Conservation (phyloP, 148 eudicot genomes). For the Agrostemma githago region DNA sequence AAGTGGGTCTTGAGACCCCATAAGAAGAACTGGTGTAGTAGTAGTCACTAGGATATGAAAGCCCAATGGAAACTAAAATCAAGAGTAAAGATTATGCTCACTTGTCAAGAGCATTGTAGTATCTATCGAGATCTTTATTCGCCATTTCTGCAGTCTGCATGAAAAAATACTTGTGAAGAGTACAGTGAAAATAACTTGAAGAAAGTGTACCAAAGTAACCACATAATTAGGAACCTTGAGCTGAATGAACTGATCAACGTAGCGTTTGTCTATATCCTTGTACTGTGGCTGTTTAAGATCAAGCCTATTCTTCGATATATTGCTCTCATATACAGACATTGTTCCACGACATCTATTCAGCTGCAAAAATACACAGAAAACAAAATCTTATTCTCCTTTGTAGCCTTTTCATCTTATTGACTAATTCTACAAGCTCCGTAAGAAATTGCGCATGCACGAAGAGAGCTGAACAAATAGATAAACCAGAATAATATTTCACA, state of each 20-base stretch:
- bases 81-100: conserved; percentile 32
- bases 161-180: conserved; percentile 16
- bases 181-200: conserved; percentile 4
- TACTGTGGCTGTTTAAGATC: conserved; percentile 94
- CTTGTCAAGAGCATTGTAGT: conserved; percentile 98
- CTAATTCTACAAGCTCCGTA: neutral
- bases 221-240: conserved; percentile 60
- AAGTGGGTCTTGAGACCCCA: too few relatives aligned
- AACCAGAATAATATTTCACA: neutral
- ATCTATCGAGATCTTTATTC: conserved; percentile 95
- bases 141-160: conserved; percentile 98
- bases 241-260: conserved; percentile 87
- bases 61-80: neutral
- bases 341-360: conserved; percentile 73
- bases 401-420: neutral
- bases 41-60: neutral
- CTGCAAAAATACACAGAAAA: conserved; percentile 34
- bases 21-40: too few relatives aligned
- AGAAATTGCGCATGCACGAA: neutral
- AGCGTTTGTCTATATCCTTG: conserved; percentile 91
- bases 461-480: conserved; percentile 3
- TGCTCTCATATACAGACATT: conserved; percentile 81
- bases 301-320: conserved; percentile 66
- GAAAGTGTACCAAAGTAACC: neutral
- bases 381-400: neutral